Conservation (phyloP, 2,329 filamentous ascomycete species). For the Leptographium flavum region DNA sequence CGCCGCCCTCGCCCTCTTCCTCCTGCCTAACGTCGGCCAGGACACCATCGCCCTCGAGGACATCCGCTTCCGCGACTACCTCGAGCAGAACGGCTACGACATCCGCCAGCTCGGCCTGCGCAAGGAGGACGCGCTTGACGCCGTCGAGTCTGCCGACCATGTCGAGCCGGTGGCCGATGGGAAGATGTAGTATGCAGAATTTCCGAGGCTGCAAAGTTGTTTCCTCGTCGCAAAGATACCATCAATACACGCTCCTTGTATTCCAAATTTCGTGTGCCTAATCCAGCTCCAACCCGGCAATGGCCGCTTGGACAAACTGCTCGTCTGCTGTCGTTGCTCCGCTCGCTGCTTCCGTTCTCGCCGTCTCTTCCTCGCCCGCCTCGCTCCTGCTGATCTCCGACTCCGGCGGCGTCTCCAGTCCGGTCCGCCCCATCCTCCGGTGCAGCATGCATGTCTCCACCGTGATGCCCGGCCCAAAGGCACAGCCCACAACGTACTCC, state of each 20-base stretch:
- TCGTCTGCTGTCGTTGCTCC: too few relatives aligned
- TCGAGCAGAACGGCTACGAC: slow-evolving; percentile 65
- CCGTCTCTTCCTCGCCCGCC: slow-evolving; percentile 17
- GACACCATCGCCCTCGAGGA: slow-evolving; percentile 77
- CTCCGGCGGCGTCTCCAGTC: slow-evolving; percentile 37
- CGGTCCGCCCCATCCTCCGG: slow-evolving; percentile 24
- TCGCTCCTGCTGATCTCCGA: slow-evolving; percentile 31
- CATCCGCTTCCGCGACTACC: slow-evolving; percentile 55
- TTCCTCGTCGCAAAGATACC: too few relatives aligned
- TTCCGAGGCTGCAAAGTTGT: too few relatives aligned
- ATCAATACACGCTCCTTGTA: not conserved
- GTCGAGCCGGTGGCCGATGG: not conserved
- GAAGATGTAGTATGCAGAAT: not conserved
- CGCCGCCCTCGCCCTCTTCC: slow-evolving; percentile 49
- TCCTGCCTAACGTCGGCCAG: slow-evolving; percentile 65
- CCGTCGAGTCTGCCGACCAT: slow-evolving; percentile 5
- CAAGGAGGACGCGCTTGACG: slow-evolving; percentile 19
- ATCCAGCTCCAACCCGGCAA: slow-evolving; percentile 19
- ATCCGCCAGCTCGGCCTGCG: slow-evolving; percentile 37
- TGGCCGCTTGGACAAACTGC: slow-evolving; percentile 17
- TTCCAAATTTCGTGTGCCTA: slow-evolving; percentile 6
- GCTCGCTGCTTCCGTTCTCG: too few relatives aligned
- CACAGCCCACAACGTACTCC: slow-evolving; percentile 51
- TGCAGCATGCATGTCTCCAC: slow-evolving; percentile 56
- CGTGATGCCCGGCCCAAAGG: slow-evolving; percentile 55